phyloP scores from a whole-genome alignment of 2,329 filamentous ascomycete species.

The Colletotrichum sp. region DNA sequence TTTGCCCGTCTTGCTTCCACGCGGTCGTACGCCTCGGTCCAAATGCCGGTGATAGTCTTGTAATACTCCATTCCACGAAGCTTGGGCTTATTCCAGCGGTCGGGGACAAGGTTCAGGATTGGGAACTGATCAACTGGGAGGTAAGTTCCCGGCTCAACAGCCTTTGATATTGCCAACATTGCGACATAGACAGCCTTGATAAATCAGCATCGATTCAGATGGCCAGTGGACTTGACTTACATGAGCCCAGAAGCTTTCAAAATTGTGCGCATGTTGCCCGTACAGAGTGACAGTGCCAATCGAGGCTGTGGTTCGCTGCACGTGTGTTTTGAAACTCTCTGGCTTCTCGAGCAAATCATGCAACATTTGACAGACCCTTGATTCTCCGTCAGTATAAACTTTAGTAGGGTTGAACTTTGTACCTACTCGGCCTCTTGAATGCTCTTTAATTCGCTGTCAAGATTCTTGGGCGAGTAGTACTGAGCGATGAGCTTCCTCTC shows the following conservation, averaged over 20 bases:
- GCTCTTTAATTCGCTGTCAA: conserved; percentile 45
- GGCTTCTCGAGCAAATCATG: conserved; percentile 1
- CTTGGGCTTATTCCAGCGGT: conserved; percentile 45
- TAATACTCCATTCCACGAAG: conserved; percentile 38
- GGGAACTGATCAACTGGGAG: conserved; percentile 55
- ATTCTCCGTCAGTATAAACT: neutral
- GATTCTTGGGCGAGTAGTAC: conserved; percentile 47
- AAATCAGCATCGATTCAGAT: neutral
- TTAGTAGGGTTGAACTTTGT: fast-evolving
- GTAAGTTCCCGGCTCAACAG: conserved; percentile 52
- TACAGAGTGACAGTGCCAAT: neutral
- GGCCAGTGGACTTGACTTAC: neutral
- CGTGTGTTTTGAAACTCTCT: neutral
- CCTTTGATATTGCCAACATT: conserved; percentile 27
- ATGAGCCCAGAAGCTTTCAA: conserved; percentile 5
- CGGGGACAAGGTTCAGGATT: conserved; percentile 45
- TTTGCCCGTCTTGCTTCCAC: conserved; percentile 35
- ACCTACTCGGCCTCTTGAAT: conserved; percentile 51
- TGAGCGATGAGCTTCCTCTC: conserved; percentile 52
- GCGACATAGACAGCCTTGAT: neutral
- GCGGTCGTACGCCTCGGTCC: conserved; percentile 37
- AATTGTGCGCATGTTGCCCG: neutral
- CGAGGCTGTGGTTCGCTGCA: conserved; percentile 7
- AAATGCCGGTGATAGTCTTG: conserved; percentile 45
- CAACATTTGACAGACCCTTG: neutral